Evolutionary conservation across 2,329 filamentous ascomycete genomes (phyloP), one percentile per base, ranked within the genome.

Genomic region (Geoglossum cookeanum): DNA sequence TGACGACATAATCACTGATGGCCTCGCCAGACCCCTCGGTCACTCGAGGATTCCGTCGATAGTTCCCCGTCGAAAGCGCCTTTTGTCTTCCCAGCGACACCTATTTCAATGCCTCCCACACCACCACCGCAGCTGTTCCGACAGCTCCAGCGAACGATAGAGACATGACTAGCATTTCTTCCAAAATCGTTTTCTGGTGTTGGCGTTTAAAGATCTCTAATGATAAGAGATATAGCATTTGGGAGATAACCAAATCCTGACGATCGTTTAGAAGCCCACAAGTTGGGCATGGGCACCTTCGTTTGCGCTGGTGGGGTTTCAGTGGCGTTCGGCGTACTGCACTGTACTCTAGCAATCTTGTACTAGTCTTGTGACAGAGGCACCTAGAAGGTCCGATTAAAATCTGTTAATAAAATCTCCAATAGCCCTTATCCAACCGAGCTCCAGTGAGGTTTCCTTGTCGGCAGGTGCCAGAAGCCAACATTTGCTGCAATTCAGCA

Each of bases 11-110:
- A 30, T 55, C 35, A 57, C 57, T 58, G 53, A 58, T 54, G 45
- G 37, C 59, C 32, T 48, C 44, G 44, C 35, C 72, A 89, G 85
- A 88, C 85, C 69, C 85, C 85, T 65, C 83, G 85, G 67, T 84
- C 81, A 32, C 85, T 81, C 68, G 82, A 85, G 64, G 78, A 81
- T 67, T 86, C 82, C 56, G 62, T 63, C 45, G 64, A 67, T n/a
- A 67, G 65, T 56, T 72, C 71, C 55, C 71, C 71, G 35, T 64
- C 69, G 56, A 72, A 74, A 58, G 37, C 51, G 30, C 68, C 66
- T 54, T 58, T 59, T 48, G 62, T 63, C 55, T 72, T 68, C 70
- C 84, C 83, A 42, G 78, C 78, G 48, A 87, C 84, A 56, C 84
- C 84, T 60, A 72, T 84, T 61, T 86, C 83, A n/a, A 82, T 87